A percentile compares a stretch with the other conserved stretches of the same genome.
These are phyloP conservation scores for Ophiostoma piceae DNA, from an alignment of 2,329 filamentous ascomycete genomes.

Conservation along the genomic window DNA sequence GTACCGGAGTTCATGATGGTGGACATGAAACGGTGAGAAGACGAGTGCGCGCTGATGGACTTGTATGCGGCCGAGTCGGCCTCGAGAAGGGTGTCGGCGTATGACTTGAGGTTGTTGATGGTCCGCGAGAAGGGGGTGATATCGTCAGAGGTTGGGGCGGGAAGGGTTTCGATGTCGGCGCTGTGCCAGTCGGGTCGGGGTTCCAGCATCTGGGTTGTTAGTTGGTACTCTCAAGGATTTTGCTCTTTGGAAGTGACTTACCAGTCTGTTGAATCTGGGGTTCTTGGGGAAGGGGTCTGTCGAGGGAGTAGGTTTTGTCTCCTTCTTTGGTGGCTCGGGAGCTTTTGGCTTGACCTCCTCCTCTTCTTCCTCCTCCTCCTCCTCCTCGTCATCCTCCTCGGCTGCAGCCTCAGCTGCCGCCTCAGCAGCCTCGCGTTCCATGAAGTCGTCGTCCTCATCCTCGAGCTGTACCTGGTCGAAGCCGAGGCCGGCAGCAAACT, in stretches of 20 bases:
- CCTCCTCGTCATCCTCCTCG: conserved; percentile 38
- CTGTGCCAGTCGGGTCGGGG: conserved; percentile 55
- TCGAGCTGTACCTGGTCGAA: conserved; percentile 42
- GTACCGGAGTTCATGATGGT: conserved; percentile 97
- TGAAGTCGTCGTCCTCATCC: conserved; percentile 36
- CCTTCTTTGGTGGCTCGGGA: conserved; percentile 33
- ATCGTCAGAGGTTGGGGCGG: conserved; percentile 43
- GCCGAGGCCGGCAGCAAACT: conserved; percentile 48
- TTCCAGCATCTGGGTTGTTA: conserved; percentile 46
- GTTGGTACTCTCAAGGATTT: background rate
- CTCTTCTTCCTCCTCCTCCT: conserved; percentile 34
- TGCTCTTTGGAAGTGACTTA: conserved; percentile 33
- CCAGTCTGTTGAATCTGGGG: conserved; percentile 35
- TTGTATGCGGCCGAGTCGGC: conserved; percentile 72
- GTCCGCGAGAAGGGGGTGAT: conserved; percentile 40
- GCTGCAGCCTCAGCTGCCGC: conserved; percentile 34
- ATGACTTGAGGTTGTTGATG: conserved; percentile 54
- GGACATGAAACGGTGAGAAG: conserved; percentile 91
- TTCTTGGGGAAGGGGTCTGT: conserved; percentile 26
- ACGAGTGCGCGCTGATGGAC: conserved; percentile 68
- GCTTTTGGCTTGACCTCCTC: conserved; percentile 34
- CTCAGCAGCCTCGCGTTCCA: conserved; percentile 28
- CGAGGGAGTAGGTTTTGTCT: conserved; percentile 27
- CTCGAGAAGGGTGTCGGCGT: conserved; percentile 70
- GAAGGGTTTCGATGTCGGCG: conserved; percentile 41